Base-by-base conservation (phyloP, 352 stramenopile species). In the Globisporangium camurandrum region DNA sequence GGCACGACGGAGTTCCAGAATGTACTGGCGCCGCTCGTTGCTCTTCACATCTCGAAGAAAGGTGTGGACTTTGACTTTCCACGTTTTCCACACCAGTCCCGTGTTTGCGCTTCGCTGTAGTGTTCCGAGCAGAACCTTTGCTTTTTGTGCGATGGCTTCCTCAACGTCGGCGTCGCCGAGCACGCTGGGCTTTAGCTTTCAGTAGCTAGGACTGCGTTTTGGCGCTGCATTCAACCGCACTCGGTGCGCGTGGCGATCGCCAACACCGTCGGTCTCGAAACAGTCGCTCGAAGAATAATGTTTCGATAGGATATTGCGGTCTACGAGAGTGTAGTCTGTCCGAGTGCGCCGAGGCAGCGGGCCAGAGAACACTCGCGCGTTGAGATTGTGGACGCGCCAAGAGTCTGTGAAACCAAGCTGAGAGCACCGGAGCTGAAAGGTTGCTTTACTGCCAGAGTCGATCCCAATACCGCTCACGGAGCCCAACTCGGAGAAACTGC, bases 241-340 rank as follows among this genome's bases (percentile, higher is more conserved):
- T 1, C 37, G 23, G 34, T 47, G 23, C 4, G 39, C 43, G 7
- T 48, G 44, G 39, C 48, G 44, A 23, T 58, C 43, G 23, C 51
- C 51, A 3, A 10, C 44, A 19, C 37, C 10, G 17, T 38, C 33
- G 36, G 43, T 33, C 14, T 49, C 19, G 22, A 43, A 53, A 27
- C 50, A 55, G 7, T 30, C 14, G 11, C 20, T 10, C 4, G 28
- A 26, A 4, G 37, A 30, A 19, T 33, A 52, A n/a, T 33, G 19
- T 10, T 46, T 20, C 4, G 37, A n/a, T 8, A 39, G 3, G 1
- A 43, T 16, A n/a, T 6, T 8, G 11, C 44, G 19, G 34, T 34
- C 34, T 1, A 63, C 8, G 5, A 63, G 50, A 22, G 63, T 43
- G 53, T 59, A 69, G 33, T 62, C 51, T 0, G 66, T 42, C 22